Conservation (phyloP, 805 yeast genomes). For the Lipomyces starkeyi region DNA sequence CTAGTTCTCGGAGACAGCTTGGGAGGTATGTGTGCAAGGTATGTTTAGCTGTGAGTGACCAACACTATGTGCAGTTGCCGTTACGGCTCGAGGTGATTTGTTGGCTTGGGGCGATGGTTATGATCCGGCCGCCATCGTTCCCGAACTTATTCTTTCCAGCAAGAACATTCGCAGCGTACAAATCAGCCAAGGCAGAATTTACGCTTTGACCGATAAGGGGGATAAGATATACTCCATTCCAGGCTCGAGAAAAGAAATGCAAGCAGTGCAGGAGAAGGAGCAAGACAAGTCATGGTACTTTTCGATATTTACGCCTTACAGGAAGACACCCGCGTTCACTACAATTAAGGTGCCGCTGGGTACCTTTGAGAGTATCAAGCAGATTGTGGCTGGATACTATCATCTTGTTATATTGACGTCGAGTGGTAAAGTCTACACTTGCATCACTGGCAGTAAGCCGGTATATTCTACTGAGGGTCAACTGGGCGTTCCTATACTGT, state of each 20-base stretch:
- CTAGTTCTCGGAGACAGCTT: slow-evolving; percentile 57
- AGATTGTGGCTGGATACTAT: slow-evolving; percentile 64
- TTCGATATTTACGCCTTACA: slow-evolving; percentile 8
- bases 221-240: slow-evolving; percentile 47
- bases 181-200: slow-evolving; percentile 59
- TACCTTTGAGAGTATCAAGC: slow-evolving; percentile 59
- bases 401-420: slow-evolving; percentile 72
- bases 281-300: slow-evolving; percentile 23
- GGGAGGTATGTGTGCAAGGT: slow-evolving; percentile 38
- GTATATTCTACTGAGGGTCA: slow-evolving; percentile 68
- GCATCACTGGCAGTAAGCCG: slow-evolving; percentile 59
- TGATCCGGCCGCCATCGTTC: slow-evolving; percentile 44
- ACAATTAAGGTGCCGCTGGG: slow-evolving; percentile 39
- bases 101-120: slow-evolving; percentile 69
- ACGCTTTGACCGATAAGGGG: slow-evolving; percentile 52
- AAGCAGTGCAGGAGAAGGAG: slow-evolving; percentile 4
- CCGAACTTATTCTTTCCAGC: slow-evolving; percentile 53
- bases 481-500: slow-evolving; percentile 64
- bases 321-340: slow-evolving; percentile 6
- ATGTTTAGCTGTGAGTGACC: background rate
- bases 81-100: slow-evolving; percentile 71
- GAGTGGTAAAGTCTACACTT: slow-evolving; percentile 65
- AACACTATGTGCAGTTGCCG: slow-evolving; percentile 51
- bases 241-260: slow-evolving; percentile 39
- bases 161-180: slow-evolving; percentile 53